Evolutionary conservation across 1,139 yeast species (phyloP).

Genomic region (Candida neerlandica): DNA sequence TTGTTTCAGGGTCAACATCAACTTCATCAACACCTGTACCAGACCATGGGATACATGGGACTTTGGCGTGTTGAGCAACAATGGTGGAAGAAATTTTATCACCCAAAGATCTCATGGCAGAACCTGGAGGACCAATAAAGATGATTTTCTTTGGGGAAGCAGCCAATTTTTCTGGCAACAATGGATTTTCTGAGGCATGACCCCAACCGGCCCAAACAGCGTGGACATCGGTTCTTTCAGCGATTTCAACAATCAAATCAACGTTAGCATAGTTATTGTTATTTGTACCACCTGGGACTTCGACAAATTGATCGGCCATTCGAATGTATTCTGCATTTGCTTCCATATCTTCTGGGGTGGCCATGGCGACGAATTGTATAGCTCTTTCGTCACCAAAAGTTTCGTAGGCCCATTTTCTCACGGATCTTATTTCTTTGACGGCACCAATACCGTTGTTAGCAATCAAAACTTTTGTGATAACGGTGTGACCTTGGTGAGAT

Average conservation of each 20-base stretch:
- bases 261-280: conserved; percentile 98
- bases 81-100: conserved; percentile 96
- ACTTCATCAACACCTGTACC: conserved; percentile 96
- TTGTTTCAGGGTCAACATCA: conserved; percentile 60
- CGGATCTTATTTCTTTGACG: conserved; percentile 94
- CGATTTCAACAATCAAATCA: conserved; percentile 93
- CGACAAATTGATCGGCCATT: conserved; percentile 98
- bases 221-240: conserved; percentile 94
- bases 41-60: conserved; percentile 99
- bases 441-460: conserved; percentile 99
- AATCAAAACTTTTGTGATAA: conserved; percentile 81
- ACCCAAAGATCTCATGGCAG: conserved; percentile 99
- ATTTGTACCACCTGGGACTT: conserved; percentile 98
- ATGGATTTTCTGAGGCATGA: conserved; percentile 97
- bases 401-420: conserved; percentile 98
- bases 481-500: conserved; percentile 92
- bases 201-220: conserved; percentile 99
- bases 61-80: conserved; percentile 97
- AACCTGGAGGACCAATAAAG: conserved; percentile 97
- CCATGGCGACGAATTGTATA: conserved; percentile 95
- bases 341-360: conserved; percentile 96
- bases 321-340: conserved; percentile 98
- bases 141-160: conserved; percentile 85
- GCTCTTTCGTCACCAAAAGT: conserved; percentile 95
- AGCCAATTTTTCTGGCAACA: conserved; percentile 89